Base-by-base conservation (phyloP, 306 rosid species). In the Biancaea sappan region DNA sequence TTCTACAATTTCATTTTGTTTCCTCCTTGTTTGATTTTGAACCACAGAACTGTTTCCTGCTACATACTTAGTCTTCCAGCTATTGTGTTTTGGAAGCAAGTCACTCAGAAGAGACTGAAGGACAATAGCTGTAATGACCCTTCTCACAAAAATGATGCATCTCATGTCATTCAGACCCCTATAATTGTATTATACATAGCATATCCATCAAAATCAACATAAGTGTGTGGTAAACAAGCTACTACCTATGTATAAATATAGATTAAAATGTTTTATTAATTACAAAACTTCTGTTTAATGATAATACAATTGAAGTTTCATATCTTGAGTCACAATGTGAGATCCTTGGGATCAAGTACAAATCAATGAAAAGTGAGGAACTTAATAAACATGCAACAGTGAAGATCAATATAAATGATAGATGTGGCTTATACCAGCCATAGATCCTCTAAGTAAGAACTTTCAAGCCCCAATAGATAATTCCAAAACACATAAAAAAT, bases 101-200 rank as follows among this genome's bases (percentile, higher is more conserved):
- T 64, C 82, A 63, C 83, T 86, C 81, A 94, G 69, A 24, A 91
- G 76, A 37, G 73, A 63, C 25, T 81, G 80, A 19, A 94, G 79
- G 40, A 84, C 94, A 72, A 91, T 35, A 22, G 97, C 94, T 53
- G 98, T 72, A 63, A 94, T 65, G 38, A 91, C 80, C 86, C 98
- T 88, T 79, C 91, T 84, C 29, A 94, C 97, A 76, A 94, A 94
- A 61, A 94, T 80, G 73, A 94, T 86, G 79, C 97, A 94, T 70
- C 98, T 88, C 51, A 94, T 79, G n/a, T 86, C 87, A 54, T 82
- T 76, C 19, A 86, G 61, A 34, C 12, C 77, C 90, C 94, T 89
- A 83, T 5, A 63, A 52, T 48, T 44, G 37, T 72, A 58, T 22
- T 18, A 66, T 64, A 11, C n/a, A 52, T 35, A 62, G 16, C 16